Conservation (phyloP, 139 green algal species). For the Chloropicon primus region DNA sequence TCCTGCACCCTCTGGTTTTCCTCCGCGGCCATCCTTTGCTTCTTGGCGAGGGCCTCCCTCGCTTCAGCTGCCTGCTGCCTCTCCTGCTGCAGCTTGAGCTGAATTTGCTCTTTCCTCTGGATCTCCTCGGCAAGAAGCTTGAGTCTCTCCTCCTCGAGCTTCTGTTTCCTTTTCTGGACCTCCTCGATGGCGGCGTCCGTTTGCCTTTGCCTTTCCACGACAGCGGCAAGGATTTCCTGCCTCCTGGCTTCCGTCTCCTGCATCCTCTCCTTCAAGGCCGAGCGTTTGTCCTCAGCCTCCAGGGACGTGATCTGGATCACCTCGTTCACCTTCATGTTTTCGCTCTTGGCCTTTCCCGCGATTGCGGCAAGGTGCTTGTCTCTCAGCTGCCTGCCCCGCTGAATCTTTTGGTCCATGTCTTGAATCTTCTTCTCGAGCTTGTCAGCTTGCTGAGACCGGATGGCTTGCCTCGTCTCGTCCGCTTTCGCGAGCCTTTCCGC, state of each 20-base stretch:
- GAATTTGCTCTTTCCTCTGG: constrained; percentile 12
- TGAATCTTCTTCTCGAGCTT: neutral
- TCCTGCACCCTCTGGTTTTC: constrained; percentile 20
- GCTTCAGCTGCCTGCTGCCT: constrained; percentile 16
- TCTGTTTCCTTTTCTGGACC: constrained; percentile 5
- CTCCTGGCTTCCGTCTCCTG: neutral
- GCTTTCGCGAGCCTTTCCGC: neutral
- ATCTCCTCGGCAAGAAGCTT: constrained; percentile 15
- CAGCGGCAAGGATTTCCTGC: neutral
- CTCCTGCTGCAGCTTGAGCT: constrained; percentile 16
- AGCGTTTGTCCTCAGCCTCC: neutral
- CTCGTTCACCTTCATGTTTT: neutral
- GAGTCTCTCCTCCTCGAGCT: constrained; percentile 23
- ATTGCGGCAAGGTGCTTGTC: neutral
- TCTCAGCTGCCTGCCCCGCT: neutral
- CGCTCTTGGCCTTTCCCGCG: neutral
- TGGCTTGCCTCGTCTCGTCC: neutral
- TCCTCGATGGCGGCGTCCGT: neutral
- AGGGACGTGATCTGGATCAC: neutral
- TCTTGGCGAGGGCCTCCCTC: constrained; percentile 20
- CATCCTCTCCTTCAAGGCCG: neutral
- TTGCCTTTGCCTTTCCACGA: neutral
- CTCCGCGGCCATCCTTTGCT: constrained; percentile 10
- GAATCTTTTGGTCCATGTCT: neutral
- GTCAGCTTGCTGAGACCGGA: neutral